A percentile compares a stretch with the other conserved stretches of the same genome.
These are phyloP conservation scores for Cladosporium sp. DNA, from an alignment of 2,329 filamentous ascomycete species.

Conservation along the genomic window DNA sequence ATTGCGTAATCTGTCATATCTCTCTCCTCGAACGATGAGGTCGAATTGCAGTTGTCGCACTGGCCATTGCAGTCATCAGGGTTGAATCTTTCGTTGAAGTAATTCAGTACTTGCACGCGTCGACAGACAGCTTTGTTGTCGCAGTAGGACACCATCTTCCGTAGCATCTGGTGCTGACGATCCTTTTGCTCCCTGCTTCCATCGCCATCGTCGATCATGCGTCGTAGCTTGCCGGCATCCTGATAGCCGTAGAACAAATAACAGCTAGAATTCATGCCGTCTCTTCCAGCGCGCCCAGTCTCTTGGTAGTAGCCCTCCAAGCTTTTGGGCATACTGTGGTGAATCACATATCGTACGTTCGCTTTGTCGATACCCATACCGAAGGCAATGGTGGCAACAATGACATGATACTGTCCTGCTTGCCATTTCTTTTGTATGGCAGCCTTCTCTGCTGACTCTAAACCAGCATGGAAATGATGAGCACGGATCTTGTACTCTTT, in stretches of 20 bases:
- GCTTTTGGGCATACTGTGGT: conserved; percentile 89
- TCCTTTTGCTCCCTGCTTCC: conserved; percentile 77
- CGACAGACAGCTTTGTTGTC: conserved; percentile 88
- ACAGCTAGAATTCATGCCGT: conserved; percentile 83
- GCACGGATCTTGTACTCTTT: conserved; percentile 67
- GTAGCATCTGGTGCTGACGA: conserved; percentile 80
- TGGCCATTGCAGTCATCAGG: conserved; percentile 61
- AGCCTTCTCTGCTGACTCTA: conserved; percentile 67
- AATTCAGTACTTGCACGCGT: conserved; percentile 82
- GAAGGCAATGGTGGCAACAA: conserved; percentile 97
- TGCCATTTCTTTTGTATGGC: conserved; percentile 82
- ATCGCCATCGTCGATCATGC: conserved; percentile 81
- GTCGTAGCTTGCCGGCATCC: conserved; percentile 71
- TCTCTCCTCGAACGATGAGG: conserved; percentile 66
- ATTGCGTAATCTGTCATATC: conserved; percentile 77
- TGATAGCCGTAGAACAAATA: conserved; percentile 84
- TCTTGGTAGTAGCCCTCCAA: conserved; percentile 98
- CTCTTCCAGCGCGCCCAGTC: conserved; percentile 89
- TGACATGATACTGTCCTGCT: conserved; percentile 73
- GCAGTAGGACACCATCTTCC: conserved; percentile 81
- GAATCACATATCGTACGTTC: conserved; percentile 94
- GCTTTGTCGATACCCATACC: conserved; percentile 99
- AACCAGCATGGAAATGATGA: conserved; percentile 80
- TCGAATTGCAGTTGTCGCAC: conserved; percentile 88
- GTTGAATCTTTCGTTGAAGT: conserved; percentile 86